A percentile compares a stretch with the other conserved stretches of the same genome.
Conservation (phyloP, 257 asterid species). For the Nyctanthes arbortristis region DNA sequence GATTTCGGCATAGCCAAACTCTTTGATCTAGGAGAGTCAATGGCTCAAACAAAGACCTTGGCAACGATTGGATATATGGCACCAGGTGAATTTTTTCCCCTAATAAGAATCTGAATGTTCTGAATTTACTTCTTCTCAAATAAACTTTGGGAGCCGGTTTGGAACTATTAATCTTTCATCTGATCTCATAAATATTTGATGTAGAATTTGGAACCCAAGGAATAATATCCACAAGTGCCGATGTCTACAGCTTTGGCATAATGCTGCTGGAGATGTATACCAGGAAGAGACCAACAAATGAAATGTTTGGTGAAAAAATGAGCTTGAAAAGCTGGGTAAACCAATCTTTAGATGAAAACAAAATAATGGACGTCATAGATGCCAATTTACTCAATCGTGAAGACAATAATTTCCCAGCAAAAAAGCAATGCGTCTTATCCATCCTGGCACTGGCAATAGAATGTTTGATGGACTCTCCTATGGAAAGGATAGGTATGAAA, state of each 20-base stretch:
- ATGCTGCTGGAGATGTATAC: constrained; percentile 38
- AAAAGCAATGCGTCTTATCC: constrained; percentile 25
- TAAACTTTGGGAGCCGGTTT: neutral
- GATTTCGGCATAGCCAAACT: neutral
- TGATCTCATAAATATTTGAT: neutral
- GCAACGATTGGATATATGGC: constrained; percentile 1
- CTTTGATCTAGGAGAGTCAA: neutral
- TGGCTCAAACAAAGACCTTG: neutral
- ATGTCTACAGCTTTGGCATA: constrained; percentile 34
- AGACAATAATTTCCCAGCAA: constrained; percentile 14
- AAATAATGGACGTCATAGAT: constrained; percentile 24
- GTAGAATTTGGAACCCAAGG: constrained; percentile 8
- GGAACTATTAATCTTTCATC: neutral
- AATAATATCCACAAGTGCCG: constrained; percentile 2
- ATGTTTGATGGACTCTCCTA: constrained; percentile 34
- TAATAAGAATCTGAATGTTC: neutral
- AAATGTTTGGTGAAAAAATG: too few species aligned
- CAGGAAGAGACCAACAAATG: constrained; percentile 21
- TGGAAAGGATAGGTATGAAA: constrained; percentile 29
- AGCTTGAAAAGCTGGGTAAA: too few species aligned
- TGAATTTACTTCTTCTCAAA: neutral
- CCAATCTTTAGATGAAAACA: constrained; percentile 1
- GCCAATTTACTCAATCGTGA: too few species aligned
- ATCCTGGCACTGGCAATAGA: constrained; percentile 28
- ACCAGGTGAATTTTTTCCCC: constrained; percentile 9